Evolutionary conservation across 768 basidiomycete species (phyloP), one percentile per base, ranked within the genome.

Genomic region (Hypholoma sublateritium): DNA sequence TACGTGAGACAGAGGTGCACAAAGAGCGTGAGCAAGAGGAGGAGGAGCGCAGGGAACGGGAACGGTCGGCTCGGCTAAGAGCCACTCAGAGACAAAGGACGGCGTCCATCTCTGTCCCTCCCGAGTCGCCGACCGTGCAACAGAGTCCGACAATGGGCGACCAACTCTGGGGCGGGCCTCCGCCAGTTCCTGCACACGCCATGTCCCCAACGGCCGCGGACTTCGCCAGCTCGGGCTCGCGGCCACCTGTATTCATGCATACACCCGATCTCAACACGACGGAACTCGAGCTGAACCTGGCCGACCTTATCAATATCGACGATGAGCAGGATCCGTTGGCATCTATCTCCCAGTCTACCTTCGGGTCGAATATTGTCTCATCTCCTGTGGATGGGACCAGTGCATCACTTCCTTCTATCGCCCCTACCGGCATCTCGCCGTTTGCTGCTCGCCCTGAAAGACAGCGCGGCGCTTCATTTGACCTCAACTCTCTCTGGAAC

Each of bases 241-340:
- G 65, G 60, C 59, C 62, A 5, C 72, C 69, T 0, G 39, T 70
- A 50, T 72, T 65, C 62, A 58, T 71, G 43, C 71, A 69, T 53
- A 65, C 79, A 1, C 58, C 72, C 32, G 83, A 84, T 32, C 50
- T 63, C 43, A 59, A 67, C 72, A 54, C 66, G 57, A 50, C 57
- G 25, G 88, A 88, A 67, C 82, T 81, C 32, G 88, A 90, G 70
- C 67, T 90, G 50, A 86, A 89, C 64, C 80, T 91, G 17, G 82
- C 83, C 37, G 89, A 91, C 68, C 74, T 91, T 61, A 89, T 91
- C 58, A 89, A 90, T 68, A 81, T 91, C 59, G 89, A 91, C 59
- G 88, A 89, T 48, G 64, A 69, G 50, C 73, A 77, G 47, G 77
- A 80, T 24, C 50, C 62, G 22, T 42, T 68, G 46, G 57, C 67